A percentile compares a stretch with the other conserved stretches of the same genome.
Conservation (phyloP, 345 rosid species). For the Brassica napus region DNA sequence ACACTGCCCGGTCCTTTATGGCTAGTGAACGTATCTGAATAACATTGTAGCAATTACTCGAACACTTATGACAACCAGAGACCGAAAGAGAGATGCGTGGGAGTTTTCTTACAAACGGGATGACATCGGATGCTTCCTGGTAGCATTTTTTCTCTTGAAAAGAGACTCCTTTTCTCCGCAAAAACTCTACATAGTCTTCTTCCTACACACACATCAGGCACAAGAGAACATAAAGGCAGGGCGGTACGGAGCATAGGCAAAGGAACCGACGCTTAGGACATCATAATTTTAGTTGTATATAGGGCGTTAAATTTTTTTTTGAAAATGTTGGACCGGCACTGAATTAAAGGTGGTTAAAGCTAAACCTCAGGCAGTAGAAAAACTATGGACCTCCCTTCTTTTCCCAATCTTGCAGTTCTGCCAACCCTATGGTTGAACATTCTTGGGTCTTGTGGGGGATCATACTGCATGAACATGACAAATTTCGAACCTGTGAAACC, state of each 20-base stretch:
- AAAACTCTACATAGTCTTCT: constrained; percentile 83
- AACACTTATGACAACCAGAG: constrained; percentile 9
- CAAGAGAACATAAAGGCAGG: neutral
- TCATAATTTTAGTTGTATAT: too few relatives aligned
- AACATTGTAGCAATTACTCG: constrained; percentile 5
- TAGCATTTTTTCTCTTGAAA: constrained; percentile 57
- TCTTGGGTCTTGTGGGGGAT: neutral
- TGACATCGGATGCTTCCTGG: constrained; percentile 58
- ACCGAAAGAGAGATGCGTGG: neutral
- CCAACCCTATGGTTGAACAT: neutral
- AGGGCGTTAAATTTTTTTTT: too few relatives aligned
- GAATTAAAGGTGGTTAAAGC: neutral
- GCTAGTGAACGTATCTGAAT: constrained; percentile 71
- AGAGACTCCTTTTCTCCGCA: constrained; percentile 68
- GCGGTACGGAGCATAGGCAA: too few relatives aligned
- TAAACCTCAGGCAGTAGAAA: neutral
- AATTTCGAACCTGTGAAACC: neutral
- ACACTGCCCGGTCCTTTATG: constrained; percentile 72
- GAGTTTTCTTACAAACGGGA: constrained; percentile 56
- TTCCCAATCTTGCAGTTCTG: neutral
- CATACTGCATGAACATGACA: neutral
- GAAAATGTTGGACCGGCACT: too few relatives aligned
- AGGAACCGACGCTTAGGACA: too few relatives aligned
- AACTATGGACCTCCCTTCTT: neutral
- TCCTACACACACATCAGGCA: constrained; percentile 50